Evolutionary conservation across 495 filamentous ascomycete genomes (phyloP), one percentile per base, ranked within the genome.

Genomic region (Trichocladium uniseriatum): DNA sequence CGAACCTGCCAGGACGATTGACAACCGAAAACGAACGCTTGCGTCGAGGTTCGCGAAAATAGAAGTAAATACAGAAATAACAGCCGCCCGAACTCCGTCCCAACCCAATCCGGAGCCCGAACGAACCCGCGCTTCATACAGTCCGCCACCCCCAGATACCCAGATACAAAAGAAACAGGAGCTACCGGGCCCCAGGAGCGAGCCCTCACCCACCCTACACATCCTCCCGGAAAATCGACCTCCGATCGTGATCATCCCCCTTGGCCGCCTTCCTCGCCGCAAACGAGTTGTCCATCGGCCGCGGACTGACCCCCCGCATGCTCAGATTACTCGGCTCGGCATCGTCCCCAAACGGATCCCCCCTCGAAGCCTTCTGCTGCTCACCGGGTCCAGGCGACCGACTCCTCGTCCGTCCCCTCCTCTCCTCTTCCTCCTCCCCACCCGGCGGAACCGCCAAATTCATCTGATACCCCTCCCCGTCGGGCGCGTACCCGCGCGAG

Each of bases 301-400:
- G 54, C 20, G 77, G 75, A 55, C 77, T 81, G 9, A 81, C 72
- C 11, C 77, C 79, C 29, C 78, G 57, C 55, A 80, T 16, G 54
- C 71, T 73, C n/a, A 73, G 47, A 49, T 73, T 74, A 51, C 75
- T 78, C 49, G 70, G 67, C 64, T 81, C 78, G 1, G 75, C 76
- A 13, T 67, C 58, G 49, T 79, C 73, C 20, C 68, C 73, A 58
- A 82, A 82, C 18, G 79, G 79, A 60, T 82, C 79, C 24, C 52
- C 51, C 8, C 18, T 40, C 11, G 24, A 24, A 5, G 42, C 37
- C 38, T 6, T 29, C 53, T 2, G 29, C 35, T 8, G 40, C 49
- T 16, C 52, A 34, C 28, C 11, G 20, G 51, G 43, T 27, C 53
- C 62, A 11, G 61, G 57, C 16, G 55, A 53, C 15, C 66, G 56